Evolutionary conservation across 306 rosid genomes (phyloP).

Genomic region (Canavalia ensiformis): DNA sequence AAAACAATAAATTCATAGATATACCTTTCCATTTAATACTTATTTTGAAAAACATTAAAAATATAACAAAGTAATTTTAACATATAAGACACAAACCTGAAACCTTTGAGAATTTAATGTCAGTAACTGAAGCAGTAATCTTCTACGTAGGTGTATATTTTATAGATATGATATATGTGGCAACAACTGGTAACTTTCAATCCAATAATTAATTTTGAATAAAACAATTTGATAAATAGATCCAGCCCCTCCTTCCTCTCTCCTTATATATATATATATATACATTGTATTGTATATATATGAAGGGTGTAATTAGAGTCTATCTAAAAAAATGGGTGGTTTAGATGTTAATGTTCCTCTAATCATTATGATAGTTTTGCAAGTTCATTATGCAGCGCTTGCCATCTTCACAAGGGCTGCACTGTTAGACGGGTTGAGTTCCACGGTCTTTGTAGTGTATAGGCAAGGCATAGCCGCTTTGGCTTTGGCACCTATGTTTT

Average conservation of each 20-base stretch:
- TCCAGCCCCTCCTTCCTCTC: background rate
- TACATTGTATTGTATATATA: background rate
- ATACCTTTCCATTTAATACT: too few species aligned
- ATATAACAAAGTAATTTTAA: too few species aligned
- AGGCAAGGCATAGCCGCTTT: conserved; percentile 78
- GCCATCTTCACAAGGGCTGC: conserved; percentile 74
- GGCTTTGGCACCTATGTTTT: conserved; percentile 60
- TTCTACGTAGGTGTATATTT: background rate
- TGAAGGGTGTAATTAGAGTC: background rate
- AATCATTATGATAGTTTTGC: conserved; percentile 63
- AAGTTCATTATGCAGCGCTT: conserved; percentile 64
- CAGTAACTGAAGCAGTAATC: background rate
- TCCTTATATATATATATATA: background rate
- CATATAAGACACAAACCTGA: too few species aligned
- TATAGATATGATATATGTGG: background rate
- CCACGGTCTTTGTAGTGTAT: conserved; percentile 68
- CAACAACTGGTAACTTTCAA: background rate
- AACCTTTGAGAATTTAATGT: too few species aligned
- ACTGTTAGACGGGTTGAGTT: conserved; percentile 71
- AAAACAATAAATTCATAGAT: too few species aligned
- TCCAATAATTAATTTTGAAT: too few species aligned
- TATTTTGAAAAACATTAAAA: too few species aligned
- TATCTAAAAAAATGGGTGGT: conserved; percentile 52
- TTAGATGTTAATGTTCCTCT: conserved; percentile 55
- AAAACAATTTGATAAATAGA: background rate